Percentiles rank a stretch among this genome's conserved stretches.
phyloP scores from a whole-genome alignment of 2,329 filamentous ascomycete genomes.

The Allantophomopsis cytisporea region DNA sequence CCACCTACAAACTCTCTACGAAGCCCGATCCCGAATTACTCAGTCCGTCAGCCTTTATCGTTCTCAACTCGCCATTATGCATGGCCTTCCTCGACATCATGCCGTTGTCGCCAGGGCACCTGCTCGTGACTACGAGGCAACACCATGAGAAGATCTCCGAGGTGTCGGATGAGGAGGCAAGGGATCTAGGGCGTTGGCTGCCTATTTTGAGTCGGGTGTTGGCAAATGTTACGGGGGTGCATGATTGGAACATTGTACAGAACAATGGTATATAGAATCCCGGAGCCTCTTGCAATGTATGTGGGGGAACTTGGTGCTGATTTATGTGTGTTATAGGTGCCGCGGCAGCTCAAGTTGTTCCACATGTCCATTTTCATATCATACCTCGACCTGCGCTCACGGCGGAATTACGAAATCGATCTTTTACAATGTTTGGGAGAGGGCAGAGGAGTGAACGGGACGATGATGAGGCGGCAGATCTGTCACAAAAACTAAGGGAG shows the following conservation, averaged over 20 bases:
- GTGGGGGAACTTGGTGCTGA: conserved; percentile 1
- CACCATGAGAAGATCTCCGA: conserved; percentile 73
- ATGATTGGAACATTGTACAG: conserved; percentile 93
- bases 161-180: conserved; percentile 46
- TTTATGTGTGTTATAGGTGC: conserved; percentile 33
- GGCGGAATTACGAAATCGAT: conserved; percentile 34
- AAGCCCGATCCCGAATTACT: conserved; percentile 14
- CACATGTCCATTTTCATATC: conserved; percentile 89
- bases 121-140: conserved; percentile 65
- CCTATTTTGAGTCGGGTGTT: conserved; percentile 63
- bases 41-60: conserved; percentile 38
- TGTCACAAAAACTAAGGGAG: conserved; percentile 41
- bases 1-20: background rate
- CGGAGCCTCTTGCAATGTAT: background rate
- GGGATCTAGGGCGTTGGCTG: conserved; percentile 53
- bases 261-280: conserved; percentile 54
- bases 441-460: conserved; percentile 62
- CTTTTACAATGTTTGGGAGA: conserved; percentile 72
- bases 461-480: conserved; percentile 51
- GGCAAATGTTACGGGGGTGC: conserved; percentile 51
- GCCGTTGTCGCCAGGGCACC: conserved; percentile 71
- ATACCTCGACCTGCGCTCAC: conserved; percentile 65
- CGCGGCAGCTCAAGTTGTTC: conserved; percentile 81
- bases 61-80: conserved; percentile 65
- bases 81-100: conserved; percentile 90